Base-by-base conservation (phyloP, 345 rosid genomes). In the Eucalyptus tenuipes region DNA sequence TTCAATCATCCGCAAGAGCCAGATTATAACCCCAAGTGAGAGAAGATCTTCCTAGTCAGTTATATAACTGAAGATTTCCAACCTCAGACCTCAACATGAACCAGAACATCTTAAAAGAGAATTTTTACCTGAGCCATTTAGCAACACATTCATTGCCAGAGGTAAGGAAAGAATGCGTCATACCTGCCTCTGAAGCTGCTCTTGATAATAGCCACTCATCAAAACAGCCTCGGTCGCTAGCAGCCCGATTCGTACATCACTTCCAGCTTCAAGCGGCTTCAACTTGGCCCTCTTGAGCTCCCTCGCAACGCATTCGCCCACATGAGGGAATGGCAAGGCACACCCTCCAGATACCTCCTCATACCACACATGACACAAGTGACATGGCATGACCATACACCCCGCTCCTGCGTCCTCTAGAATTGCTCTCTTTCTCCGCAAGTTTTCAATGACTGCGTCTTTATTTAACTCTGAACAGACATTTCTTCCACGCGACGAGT, bases 351-450 rank as follows among this genome's bases (percentile, higher is more conserved):
- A 87, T 71, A 93, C 88, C 86, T 92, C 90, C 85, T 91, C 89
- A 49, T 93, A 86, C 94, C 94, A 94, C 33, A 90, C 87, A 90
- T 94, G 94, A 31, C 91, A 91, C 85, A 94, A 79, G 87, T 92
- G 92, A 80, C 95, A 94, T 15, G 94, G 94, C 92, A 93, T 91
- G 12, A 91, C 94, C n/a, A 93, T 88, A 90, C 95, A 94, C 4
- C 88, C 88, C 71, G 90, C 94, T 61, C 95, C 94, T 7, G 93
- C 91, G 61, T 91, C 92, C 91, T 93, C 93, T 31, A 92, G 90
- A 75, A 91, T 89, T 79, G 50, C 59, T 91, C 93, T 90, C 89
- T 93, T 93, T 75, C 85, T 84, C 87, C 85, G n/a, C 49, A 94
- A 89, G 88, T 90, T 93, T 87, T 93, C 93, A 52, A 92, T 87